Base-by-base conservation (phyloP, 495 filamentous ascomycete species). In the Aspergillus affinis region DNA sequence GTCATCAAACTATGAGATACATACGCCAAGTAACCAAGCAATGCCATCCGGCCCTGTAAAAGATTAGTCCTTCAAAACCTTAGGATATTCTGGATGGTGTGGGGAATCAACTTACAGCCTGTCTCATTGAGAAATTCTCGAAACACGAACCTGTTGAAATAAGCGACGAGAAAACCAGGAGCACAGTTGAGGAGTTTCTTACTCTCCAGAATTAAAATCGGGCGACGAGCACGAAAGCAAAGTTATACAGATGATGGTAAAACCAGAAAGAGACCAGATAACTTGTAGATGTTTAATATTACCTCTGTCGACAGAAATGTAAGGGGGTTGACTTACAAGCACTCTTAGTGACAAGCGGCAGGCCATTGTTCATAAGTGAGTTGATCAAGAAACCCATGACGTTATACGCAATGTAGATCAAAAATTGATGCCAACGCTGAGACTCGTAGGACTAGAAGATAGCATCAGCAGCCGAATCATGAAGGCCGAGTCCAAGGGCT, bases 351-450 rank as follows among this genome's bases (percentile, higher is more conserved):
- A 93, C 78, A 9, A 82, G 73, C 5, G 89, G 88, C 12, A 93
- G 72, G 2, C 81, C 55, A 3, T 77, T 73, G 57, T 87, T 90
- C 61, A 81, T 76, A 54, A 90, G 85, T 3, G 84, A 81, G 63
- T 93, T 93, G 69, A 91, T 77, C 15, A 84, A 44, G 46, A 90
- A 87, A 0, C 83, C 85, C 10, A 79, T 69, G 19, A 89, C 51
- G 50, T 84, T 88, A 64, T 86, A 88, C 2, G 63, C 86, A 55
- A 89, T 79, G 67, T 91, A 91, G 26, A 91, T 83, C 18, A 90
- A 70, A 67, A 93, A 89, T 62, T 90, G 86, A 65, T 92, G 89
- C 88, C 87, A 90, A 17, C 82, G 64, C 60, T 88, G 61, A 10
- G 82, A 61, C 18, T 72, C 69, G 65, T 87, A 91, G 21, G 58